Evolutionary conservation across 2,329 filamentous ascomycete genomes (phyloP), one percentile per base, ranked within the genome.

Genomic region (Rhinocladiella similis): DNA sequence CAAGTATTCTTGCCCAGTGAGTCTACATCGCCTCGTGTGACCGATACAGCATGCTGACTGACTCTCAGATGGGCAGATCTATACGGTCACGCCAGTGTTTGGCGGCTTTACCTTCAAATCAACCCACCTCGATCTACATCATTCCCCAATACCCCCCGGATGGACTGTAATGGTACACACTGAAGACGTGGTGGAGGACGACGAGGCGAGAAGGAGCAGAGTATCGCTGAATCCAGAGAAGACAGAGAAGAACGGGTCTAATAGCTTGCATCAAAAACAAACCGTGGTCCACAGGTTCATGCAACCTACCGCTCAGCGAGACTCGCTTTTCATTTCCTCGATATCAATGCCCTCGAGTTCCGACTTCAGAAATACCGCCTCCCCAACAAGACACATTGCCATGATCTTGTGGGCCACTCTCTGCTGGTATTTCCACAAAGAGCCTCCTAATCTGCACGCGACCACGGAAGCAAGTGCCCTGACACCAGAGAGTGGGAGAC

Each of bases 371-470:
- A 85, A 90, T 1, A 83, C 88, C 1, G 85, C 81, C 13, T 96
- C 91, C 60, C 90, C 90, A 0, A 94, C 91, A 1, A 81, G 92
- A 43, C 90, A 96, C 74, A 90, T 96, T 58, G 93, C 93, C 63
- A 91, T 97, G 90, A 96, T 97, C 88, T 81, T 97, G 5, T 97
- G 91, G 90, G 85, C 91, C 33, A 92, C 91, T 1, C 78, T 97
- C 41, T 96, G 91, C 77, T 97, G 93, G 93, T 97, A 97, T 77
- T 97, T 97, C 66, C 92, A 97, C 74, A 90, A 96, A 71, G 82
- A 85, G 1, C 82, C 87, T 65, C 93, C 93, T 0, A 78, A 81
- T 19, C 79, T 82, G 0, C 81, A 83, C 48, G 69, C 94, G 33
- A 79, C 80, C 16, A 89, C 83, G 5, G 76, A 83, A 4, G 77